Evolutionary conservation across 345 rosid genomes (phyloP), one percentile per base, ranked within the genome.

Genomic region (Aurinia saxatilis): DNA sequence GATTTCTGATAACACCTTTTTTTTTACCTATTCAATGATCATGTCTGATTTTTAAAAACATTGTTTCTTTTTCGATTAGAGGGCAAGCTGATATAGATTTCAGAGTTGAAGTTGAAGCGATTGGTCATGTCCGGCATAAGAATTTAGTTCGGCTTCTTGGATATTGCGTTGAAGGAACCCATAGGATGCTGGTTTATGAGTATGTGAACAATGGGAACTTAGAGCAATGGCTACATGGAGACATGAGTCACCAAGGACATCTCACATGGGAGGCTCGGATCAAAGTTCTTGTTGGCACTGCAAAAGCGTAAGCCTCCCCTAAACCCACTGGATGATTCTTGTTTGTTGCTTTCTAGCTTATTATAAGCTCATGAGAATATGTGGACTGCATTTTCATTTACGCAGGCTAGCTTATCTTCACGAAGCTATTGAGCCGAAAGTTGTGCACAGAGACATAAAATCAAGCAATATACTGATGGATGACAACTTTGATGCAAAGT

Each of bases 361-460:
- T 3, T 44, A 47, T 42, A 44, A 42, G 40, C 47, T 60, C 38
- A 51, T 60, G 55, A 51, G 25, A 40, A 42, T 46, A 50, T 54
- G 15, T 19, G 14, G 19, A 39, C 51, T 63, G 30, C 45, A 51
- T 38, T 39, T 29, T 15, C 11, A 11, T 17, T 65, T 30, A 55
- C 47, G 58, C 82, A 92, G 99, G 58, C 70, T 89, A 68, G 84
- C 97, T 52, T 92, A 92, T 67, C 77, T 92, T 72, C 99, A 92
- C 14, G 97, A 92, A 74, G 99, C 99, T 66, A 92, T 92, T 59
- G 99, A 92, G 71, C 99, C 99, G 6, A 92, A 92, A 79, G 99
- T 92, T 65, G 96, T 89, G 70, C 98, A 92, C 45, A 81, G 98
- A 65, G 98, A 92, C 80, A 89, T 92, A 71, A 92, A 92, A 68